These are phyloP conservation scores for Gardenia jasminoides DNA, from an alignment of 257 asterid species.

Conservation along the genomic window DNA sequence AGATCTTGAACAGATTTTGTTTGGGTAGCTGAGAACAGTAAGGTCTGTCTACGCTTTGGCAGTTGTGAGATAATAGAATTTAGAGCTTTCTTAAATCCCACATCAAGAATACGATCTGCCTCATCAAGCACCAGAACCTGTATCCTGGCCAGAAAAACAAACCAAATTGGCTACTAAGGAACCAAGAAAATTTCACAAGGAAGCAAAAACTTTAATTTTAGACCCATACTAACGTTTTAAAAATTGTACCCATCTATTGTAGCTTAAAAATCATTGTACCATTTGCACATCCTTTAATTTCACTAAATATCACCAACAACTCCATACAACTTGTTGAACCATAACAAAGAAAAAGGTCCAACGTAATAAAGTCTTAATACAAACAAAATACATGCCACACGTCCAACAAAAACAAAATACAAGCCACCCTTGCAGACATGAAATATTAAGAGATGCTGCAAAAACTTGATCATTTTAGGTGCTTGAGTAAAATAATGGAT, in stretches of 20 bases:
- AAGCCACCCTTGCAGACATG: background rate
- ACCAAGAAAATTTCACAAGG: background rate
- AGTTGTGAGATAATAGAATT: slow-evolving; percentile 92
- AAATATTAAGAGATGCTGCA: background rate
- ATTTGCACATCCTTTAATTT: background rate
- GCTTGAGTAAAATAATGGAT: background rate
- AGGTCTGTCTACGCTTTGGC: slow-evolving; percentile 82
- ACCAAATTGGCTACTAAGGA: slow-evolving; percentile 31
- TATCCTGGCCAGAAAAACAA: slow-evolving; percentile 44
- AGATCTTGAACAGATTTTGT: slow-evolving; percentile 93
- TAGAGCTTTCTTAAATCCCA: slow-evolving; percentile 70
- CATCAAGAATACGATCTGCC: slow-evolving; percentile 97
- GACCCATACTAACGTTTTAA: background rate
- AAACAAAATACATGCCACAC: background rate
- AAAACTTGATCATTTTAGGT: background rate
- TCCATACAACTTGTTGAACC: no score
- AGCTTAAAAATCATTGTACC: background rate
- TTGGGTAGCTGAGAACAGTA: slow-evolving; percentile 92
- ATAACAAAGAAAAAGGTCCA: background rate
- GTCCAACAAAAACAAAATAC: no score
- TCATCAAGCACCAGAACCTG: slow-evolving; percentile 96
- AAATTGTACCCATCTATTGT: background rate
- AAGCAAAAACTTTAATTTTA: background rate
- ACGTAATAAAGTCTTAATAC: background rate
- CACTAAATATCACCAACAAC: background rate